Percentiles rank a stretch among this genome's conserved stretches.
Evolutionary conservation across 2,329 filamentous ascomycete genomes (phyloP).

Genomic region (Colletotrichum sansevieriae): DNA sequence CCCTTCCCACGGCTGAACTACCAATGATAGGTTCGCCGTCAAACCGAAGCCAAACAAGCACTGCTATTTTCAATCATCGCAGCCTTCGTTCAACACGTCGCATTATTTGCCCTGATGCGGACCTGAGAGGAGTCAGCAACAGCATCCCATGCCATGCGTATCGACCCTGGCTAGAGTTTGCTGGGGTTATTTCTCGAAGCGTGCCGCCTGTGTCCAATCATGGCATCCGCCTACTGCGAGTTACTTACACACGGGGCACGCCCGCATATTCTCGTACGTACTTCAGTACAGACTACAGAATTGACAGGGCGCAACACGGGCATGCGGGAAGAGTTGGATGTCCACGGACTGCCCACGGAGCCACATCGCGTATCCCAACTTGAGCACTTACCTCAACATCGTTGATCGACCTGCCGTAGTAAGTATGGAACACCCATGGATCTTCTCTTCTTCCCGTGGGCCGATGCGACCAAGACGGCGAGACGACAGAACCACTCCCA

Average conservation of each 20-base stretch:
- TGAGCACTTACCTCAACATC: not conserved
- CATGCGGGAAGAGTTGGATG: slow-evolving; percentile 21
- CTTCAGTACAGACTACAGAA: slow-evolving; percentile 17
- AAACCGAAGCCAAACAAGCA: not conserved
- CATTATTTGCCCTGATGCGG: slow-evolving; percentile 16
- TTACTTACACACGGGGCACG: slow-evolving; percentile 37
- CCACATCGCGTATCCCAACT: slow-evolving; percentile 25
- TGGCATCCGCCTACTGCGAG: slow-evolving; percentile 30
- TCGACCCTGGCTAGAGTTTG: slow-evolving; percentile 25
- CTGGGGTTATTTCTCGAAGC: not conserved
- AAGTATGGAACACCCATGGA: slow-evolving; percentile 17
- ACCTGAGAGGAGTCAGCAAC: slow-evolving; percentile 3
- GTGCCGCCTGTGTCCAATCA: not conserved
- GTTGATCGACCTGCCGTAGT: slow-evolving; percentile 26
- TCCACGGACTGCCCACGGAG: slow-evolving; percentile 8
- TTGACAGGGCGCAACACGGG: slow-evolving; percentile 26
- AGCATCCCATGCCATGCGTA: slow-evolving; percentile 19
- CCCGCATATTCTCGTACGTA: slow-evolving; percentile 34
- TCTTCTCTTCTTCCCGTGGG: slow-evolving; percentile 23
- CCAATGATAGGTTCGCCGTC: not conserved
- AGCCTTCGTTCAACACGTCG: not conserved
- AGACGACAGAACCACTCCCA: slow-evolving; percentile 2
- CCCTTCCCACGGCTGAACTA: not conserved
- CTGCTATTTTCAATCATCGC: slow-evolving; percentile 11
- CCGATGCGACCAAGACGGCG: slow-evolving; percentile 26